Evolutionary conservation across 371 early-diverging fungal genomes (phyloP).

Genomic region (Actinomortierella ambigua): DNA sequence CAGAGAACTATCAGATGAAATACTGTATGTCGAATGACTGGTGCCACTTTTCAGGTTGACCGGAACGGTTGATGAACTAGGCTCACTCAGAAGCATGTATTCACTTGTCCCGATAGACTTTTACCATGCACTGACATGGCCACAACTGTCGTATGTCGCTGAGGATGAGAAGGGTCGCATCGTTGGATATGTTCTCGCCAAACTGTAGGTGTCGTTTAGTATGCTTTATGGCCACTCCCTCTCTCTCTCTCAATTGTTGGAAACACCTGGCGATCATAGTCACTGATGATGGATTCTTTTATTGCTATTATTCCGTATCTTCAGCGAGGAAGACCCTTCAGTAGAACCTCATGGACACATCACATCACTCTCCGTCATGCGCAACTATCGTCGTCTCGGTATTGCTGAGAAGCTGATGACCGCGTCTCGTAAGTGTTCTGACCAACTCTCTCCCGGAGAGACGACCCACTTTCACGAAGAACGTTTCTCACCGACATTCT

Average conservation of each 20-base stretch:
- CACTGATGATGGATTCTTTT: not conserved
- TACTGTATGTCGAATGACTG: conserved; percentile 70
- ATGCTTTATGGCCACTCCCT: conserved; percentile 6
- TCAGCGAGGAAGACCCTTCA: conserved; percentile 85
- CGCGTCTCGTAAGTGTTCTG: conserved; percentile 73
- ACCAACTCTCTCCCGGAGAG: too few species aligned
- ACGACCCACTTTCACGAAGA: not conserved
- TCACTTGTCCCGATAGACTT: conserved; percentile 58
- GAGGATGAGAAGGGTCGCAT: conserved; percentile 90
- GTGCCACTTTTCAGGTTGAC: not conserved
- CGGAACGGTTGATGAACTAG: not conserved
- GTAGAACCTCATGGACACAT: conserved; percentile 93
- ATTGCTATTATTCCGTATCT: not conserved
- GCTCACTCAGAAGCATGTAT: conserved; percentile 1
- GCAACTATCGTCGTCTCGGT: conserved; percentile 93
- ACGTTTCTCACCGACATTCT: not conserved
- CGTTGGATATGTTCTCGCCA: conserved; percentile 96
- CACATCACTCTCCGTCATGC: conserved; percentile 95
- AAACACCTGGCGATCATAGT: not conserved
- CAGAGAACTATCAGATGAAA: conserved; percentile 99
- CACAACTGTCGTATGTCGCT: conserved; percentile 95
- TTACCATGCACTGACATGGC: conserved; percentile 96
- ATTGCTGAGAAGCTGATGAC: conserved; percentile 95
- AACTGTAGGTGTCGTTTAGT: conserved; percentile 82
- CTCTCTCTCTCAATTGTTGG: not conserved